Base-by-base conservation (phyloP, 2,329 filamentous ascomycete species). In the Mycogone perniciosa region DNA sequence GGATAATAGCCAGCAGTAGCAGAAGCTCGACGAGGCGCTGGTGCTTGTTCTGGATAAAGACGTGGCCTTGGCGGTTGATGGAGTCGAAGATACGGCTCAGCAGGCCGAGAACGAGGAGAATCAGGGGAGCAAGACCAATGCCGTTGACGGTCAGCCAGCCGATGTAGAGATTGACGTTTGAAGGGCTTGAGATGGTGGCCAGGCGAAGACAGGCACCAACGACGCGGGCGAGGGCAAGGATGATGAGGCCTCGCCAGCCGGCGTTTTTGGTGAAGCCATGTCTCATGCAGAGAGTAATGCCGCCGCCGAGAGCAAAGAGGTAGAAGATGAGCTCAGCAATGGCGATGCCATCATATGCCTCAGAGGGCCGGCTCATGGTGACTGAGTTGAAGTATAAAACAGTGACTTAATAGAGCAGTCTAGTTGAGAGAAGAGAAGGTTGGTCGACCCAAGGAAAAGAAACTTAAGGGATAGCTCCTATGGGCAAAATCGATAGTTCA, bases 241-340 rank as follows among this genome's bases (percentile, higher is more conserved):
- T 73, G 10, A 85, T 68, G 58, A 85, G 76, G 7, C 83, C 71
- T 26, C 82, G 74, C 44, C 81, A 84, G 4, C 81, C 81, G 11
- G 77, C 77, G 7, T 82, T 75, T 71, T 83, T 80, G 4, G 67
- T 58, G 62, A 76, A 77, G 76, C 81, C 67, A 49, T 69, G 65
- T 10, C 58, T 62, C 51, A 58, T 79, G 8, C 79, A 81, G 50
- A 84, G 53, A 35, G 61, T 46, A 48, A 70, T 48, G 35, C 58
- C 60, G 13, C 59, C 60, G 41, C 55, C 42, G 40, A 70, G 59
- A 46, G 63, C 59, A 51, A 62, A 50, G 26, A 57, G 26, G 54
- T 64, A 68, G 51, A 68, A 40, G 52, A 59, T 39, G 31, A 68
- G 59, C 31, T 67, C 60, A 27, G 64, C 66, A 33, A 66, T 63